These are phyloP conservation scores for Colletotrichum sp. DNA, from an alignment of 2,329 filamentous ascomycete species.

Conservation along the genomic window DNA sequence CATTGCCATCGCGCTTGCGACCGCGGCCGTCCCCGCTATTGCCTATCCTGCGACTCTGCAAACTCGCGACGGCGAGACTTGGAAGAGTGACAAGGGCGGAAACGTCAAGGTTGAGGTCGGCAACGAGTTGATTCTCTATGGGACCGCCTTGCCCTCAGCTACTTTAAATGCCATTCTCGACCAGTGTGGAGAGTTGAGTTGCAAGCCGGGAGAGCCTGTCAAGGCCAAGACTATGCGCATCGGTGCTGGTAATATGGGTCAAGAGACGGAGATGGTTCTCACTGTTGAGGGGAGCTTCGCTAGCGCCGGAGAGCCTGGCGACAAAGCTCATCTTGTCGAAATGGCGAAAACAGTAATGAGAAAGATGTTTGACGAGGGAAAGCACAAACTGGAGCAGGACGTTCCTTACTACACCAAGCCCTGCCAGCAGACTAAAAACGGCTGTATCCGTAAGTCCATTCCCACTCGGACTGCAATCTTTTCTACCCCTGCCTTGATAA, in stretches of 20 bases:
- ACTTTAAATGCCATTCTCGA: neutral
- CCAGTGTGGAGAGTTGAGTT: neutral
- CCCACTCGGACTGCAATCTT: neutral
- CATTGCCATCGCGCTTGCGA: neutral
- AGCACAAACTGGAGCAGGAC: neutral
- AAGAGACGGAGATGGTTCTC: neutral
- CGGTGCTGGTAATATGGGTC: neutral
- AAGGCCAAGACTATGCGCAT: neutral
- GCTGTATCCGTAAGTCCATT: neutral
- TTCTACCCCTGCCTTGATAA: neutral
- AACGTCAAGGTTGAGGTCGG: neutral
- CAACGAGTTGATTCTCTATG: neutral
- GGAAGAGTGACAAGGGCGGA: neutral
- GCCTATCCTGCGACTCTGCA: neutral
- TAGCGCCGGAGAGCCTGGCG: neutral
- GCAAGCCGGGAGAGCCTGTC: neutral
- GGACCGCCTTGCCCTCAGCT: neutral
- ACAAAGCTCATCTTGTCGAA: neutral
- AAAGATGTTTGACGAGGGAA: neutral
- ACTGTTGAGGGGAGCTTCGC: neutral
- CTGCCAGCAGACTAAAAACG: neutral
- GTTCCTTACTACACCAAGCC: neutral
- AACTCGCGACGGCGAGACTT: neutral
- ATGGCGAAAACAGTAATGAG: neutral
- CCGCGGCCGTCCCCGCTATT: neutral